Evolutionary conservation across 768 basidiomycete genomes (phyloP).

Genomic region (Xerocomus brunneocitrinus): DNA sequence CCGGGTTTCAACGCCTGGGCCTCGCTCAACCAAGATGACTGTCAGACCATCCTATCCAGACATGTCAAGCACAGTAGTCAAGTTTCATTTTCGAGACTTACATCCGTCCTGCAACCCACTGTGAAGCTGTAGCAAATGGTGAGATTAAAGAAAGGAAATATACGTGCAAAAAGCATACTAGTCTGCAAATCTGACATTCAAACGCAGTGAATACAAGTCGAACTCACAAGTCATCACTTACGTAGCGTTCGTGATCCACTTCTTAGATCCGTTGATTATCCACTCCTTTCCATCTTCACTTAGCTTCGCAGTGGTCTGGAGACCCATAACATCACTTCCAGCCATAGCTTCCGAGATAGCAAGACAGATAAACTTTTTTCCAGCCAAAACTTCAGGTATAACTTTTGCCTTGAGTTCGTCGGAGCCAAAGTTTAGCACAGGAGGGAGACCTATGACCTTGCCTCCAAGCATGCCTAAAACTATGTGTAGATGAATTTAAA

Average conservation of each 20-base stretch:
- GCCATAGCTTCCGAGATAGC: conserved; percentile 78
- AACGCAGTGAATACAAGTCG: conserved; percentile 1
- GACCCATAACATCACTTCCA: conserved; percentile 62
- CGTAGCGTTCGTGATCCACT: conserved; percentile 63
- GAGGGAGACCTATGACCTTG: conserved; percentile 65
- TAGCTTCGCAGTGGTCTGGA: conserved; percentile 57
- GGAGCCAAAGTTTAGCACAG: conserved; percentile 63
- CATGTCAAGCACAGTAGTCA: conserved; percentile 21
- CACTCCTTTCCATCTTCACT: conserved; percentile 64
- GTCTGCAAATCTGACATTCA: conserved; percentile 38
- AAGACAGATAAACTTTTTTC: conserved; percentile 67
- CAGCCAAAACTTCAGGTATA: conserved; percentile 48
- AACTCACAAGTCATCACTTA: conserved; percentile 20
- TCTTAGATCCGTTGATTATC: conserved; percentile 73
- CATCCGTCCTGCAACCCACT: conserved; percentile 53
- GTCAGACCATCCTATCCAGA: conserved; percentile 50
- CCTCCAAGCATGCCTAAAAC: conserved; percentile 45
- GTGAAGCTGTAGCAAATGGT: conserved; percentile 47
- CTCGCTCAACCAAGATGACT: conserved; percentile 60
- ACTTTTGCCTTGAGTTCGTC: conserved; percentile 46
- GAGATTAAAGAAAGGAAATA: not conserved
- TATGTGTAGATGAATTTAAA: not conserved
- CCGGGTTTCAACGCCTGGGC: conserved; percentile 60
- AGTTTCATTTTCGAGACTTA: conserved; percentile 15
- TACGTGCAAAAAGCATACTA: conserved; percentile 12